Base-by-base conservation (phyloP, 208 protist genomes). In the Wallacemonas sp. region DNA sequence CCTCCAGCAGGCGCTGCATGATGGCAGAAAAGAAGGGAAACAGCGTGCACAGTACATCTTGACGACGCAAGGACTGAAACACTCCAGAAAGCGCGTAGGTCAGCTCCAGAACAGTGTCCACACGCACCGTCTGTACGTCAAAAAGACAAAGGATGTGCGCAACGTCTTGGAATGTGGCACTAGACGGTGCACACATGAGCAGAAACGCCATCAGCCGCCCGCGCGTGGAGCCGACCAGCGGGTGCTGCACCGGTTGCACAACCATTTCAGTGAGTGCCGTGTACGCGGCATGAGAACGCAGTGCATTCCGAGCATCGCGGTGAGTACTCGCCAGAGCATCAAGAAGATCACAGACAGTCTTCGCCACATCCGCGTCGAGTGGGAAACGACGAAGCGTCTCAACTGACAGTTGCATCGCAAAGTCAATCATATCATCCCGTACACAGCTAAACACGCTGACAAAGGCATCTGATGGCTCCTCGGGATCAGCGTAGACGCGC, bases 341-440 rank as follows among this genome's bases (percentile, higher is more conserved):
- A 9, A 96, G 81, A 38, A 94, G 66, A 0, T 58, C 71, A 41
- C 85, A 86, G 22, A 66, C 72, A 5, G 84, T 65, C n/a, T 42
- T 31, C 19, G 68, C 70, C 17, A 80, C 65, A 34, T 88, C 83
- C 54, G 77, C 66, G 33, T 94, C 87, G 68, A 80, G 89, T 1
- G 82, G 59, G 55, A 83, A 87, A 0, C 38, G 39, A 27, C 47
- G 59, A 21, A 93, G 44, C 2, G 69, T 47, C 9, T 39, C 54
- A 2, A 56, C 28, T 26, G 69, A 58, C 0, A 79, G 62, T n/a
- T 70, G 49, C 24, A 95, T 63, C 6, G 82, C 80, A 38, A 66
- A 84, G 1, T 21, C 33, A 3, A 95, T 64, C 9, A 91, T 38
- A 31, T 75, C 66, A 1, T 59, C 68, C 2, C 79, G 31, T 19